Conservation (phyloP, 1,284 basidiomycete genomes). For the Exobasidium cylindrosporum region DNA sequence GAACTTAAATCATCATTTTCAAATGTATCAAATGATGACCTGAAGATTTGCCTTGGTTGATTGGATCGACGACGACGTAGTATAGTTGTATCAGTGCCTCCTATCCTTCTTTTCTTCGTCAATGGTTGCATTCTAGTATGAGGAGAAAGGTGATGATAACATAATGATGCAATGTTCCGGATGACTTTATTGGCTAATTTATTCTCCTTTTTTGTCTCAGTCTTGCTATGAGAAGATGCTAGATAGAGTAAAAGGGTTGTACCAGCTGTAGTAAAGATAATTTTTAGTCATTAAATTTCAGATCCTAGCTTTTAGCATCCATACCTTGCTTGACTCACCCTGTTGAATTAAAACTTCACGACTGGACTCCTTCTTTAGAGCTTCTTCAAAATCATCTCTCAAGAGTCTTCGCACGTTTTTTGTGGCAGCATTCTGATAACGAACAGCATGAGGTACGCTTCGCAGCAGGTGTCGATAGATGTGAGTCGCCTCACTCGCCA, state of each 20-base stretch:
- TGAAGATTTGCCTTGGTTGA: not conserved
- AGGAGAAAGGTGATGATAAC: slow-evolving; percentile 9
- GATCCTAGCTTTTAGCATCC: no score
- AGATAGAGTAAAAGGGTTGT: not conserved
- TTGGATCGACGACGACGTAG: slow-evolving; percentile 3
- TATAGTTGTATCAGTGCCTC: not conserved
- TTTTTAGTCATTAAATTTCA: not conserved
- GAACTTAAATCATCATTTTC: not conserved
- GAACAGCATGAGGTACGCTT: not conserved
- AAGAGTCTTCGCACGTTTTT: slow-evolving; percentile 1
- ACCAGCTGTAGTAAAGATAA: not conserved
- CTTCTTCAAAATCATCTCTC: not conserved
- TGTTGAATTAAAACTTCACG: not conserved
- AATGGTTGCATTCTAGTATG: not conserved
- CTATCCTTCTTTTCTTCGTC: not conserved
- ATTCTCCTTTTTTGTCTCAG: not conserved
- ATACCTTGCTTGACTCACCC: not conserved
- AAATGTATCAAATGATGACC: not conserved
- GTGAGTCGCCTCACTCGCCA: not conserved
- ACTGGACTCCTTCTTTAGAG: not conserved
- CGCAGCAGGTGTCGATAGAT: slow-evolving; percentile 6
- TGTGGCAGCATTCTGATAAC: not conserved
- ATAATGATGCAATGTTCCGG: not conserved
- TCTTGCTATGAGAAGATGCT: slow-evolving; percentile 5
- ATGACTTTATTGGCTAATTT: not conserved